phyloP scores from a whole-genome alignment of 352 stramenopile species.

The Pythium utonaiense region DNA sequence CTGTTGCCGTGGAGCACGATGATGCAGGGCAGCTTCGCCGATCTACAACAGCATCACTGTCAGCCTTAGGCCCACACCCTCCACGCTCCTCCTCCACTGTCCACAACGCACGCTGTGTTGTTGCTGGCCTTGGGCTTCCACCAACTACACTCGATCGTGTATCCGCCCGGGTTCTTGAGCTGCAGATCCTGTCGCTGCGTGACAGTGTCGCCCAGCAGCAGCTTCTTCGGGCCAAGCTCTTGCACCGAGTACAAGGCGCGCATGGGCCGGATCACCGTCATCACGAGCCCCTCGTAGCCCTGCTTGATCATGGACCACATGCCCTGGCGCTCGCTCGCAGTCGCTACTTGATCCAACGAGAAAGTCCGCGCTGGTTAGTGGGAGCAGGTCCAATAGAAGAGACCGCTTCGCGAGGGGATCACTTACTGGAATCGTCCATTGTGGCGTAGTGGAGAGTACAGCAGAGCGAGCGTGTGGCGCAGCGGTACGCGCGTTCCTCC shows the following conservation, averaged over 20 bases:
- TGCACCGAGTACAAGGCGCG: slow-evolving; percentile 55
- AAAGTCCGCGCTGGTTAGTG: too few species aligned
- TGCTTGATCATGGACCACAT: slow-evolving; percentile 84
- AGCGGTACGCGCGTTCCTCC: too few species aligned
- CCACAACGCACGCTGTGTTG: slow-evolving; percentile 24
- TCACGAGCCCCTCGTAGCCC: slow-evolving; percentile 78
- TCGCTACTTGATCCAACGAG: too few species aligned
- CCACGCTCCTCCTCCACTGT: not conserved
- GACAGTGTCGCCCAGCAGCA: slow-evolving; percentile 52
- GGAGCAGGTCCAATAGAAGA: too few species aligned
- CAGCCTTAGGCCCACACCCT: not conserved
- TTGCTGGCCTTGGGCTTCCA: slow-evolving; percentile 57
- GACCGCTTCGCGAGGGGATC: not conserved
- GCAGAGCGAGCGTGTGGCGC: not conserved
- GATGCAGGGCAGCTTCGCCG: slow-evolving; percentile 63
- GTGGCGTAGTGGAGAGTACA: not conserved
- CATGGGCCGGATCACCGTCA: slow-evolving; percentile 74
- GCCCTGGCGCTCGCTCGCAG: slow-evolving; percentile 45
- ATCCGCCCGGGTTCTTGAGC: slow-evolving; percentile 70
- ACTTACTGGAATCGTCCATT: slow-evolving; percentile 29
- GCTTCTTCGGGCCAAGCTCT: slow-evolving; percentile 60
- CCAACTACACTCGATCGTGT: slow-evolving; percentile 84
- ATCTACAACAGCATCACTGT: not conserved
- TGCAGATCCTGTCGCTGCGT: slow-evolving; percentile 65
- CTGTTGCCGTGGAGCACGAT: slow-evolving; percentile 83